These are phyloP conservation scores for Hanseniaspora meyeri DNA, from an alignment of 805 yeast genomes.

Conservation along the genomic window DNA sequence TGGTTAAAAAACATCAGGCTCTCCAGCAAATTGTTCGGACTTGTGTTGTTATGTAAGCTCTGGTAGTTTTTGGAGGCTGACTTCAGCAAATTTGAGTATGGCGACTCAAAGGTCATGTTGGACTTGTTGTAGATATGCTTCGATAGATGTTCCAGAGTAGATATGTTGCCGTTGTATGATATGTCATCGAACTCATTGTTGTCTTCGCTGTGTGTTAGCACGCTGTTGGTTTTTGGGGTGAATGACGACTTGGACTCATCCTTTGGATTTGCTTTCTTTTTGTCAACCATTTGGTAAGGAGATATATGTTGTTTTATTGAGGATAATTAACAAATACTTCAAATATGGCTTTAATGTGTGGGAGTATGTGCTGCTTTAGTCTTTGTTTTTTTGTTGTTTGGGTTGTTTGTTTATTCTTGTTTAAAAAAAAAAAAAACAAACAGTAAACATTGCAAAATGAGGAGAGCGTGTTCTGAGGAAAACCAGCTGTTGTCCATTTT, in stretches of 20 bases:
- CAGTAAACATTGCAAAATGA: no score
- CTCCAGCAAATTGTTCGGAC: not conserved
- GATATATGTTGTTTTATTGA: not conserved
- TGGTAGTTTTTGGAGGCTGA: slow-evolving; percentile 9
- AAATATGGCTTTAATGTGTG: not conserved
- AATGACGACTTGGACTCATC: not conserved
- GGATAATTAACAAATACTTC: not conserved
- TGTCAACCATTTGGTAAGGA: not conserved
- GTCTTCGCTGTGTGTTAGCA: not conserved
- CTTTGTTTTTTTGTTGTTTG: no score
- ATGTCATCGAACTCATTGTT: not conserved
- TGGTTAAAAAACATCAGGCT: not conserved
- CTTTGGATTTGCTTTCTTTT: not conserved
- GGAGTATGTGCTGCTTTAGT: not conserved
- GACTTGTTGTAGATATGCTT: not conserved
- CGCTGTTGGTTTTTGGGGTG: not conserved
- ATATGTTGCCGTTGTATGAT: not conserved
- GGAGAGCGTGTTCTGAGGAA: no score
- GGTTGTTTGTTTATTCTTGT: no score
- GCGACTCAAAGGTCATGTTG: not conserved
- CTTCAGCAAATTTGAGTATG: not conserved
- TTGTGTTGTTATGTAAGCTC: not conserved
- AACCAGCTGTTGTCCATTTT: no score
- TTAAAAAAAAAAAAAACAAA: no score
- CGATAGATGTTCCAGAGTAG: not conserved